Evolutionary conservation across 345 rosid species (phyloP), one percentile per base, ranked within the genome.

Genomic region (Abelmoschus esculentus): DNA sequence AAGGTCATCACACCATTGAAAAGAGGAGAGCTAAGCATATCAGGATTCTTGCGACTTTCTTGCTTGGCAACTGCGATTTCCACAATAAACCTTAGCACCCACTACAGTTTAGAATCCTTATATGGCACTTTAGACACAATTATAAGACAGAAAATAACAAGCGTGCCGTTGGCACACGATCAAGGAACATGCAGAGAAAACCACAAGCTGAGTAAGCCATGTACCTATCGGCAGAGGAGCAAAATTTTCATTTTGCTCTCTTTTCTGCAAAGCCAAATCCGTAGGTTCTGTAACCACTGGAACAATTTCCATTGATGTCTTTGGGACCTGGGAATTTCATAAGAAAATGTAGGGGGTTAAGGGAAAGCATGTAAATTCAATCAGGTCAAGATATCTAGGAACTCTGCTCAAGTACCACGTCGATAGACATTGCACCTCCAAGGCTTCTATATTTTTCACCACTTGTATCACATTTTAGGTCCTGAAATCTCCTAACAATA

Each of bases 1-100:
- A 91, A 80, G 62, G 96, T 87, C 98, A 93, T 84, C 6, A 93
- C 86, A 8, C 95, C 96, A 0, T 84, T 86, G 80, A 89, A 80
- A 69, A 90, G 72, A 38, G 84, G 96, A 46, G 89, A 84, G 73
- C 87, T 80, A 36, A 59, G 58, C 19, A 80, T 83, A 17, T 79
- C 86, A 49, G 87, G 63, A 54, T 38, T 74, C 79, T 79, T 86
- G 75, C 62, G 61, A 56, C 72, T 73, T 65, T 79, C 78, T 26
- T 80, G 70, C 71, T 73, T 64, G 28, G 77, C 36, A 61, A 73
- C 87, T 72, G 81, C 81, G 46, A 34, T 36, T 59, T 61, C 61
- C 50, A 64, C 44, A 65, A 57, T 72, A 55, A 49, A 15, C 18
- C 60, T 64, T 58, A 49, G 49, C 7, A 3, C 28, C 36, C 9